Conservation (phyloP, 345 rosid species). For the Rhizophora mangle region DNA sequence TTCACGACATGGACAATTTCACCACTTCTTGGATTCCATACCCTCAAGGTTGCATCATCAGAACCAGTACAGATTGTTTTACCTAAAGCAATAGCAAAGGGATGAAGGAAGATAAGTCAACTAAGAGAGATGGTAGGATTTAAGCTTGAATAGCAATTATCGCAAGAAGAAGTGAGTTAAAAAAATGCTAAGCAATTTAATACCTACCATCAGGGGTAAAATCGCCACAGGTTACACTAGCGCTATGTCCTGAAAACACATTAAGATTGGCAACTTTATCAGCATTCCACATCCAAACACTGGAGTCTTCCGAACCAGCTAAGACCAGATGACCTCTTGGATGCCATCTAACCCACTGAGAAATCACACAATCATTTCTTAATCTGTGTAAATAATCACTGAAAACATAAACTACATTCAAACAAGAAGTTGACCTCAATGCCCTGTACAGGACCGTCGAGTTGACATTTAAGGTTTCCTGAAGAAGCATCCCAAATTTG, state of each 20-base stretch:
- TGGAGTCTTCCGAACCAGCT: slow-evolving; percentile 82
- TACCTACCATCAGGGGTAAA: slow-evolving; percentile 98
- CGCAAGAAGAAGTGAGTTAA: not conserved
- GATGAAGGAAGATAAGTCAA: not conserved
- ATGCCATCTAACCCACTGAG: slow-evolving; percentile 95
- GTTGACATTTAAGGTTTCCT: slow-evolving; percentile 50
- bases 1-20: slow-evolving; percentile 62
- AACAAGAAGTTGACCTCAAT: slow-evolving; percentile 53
- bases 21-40: slow-evolving; percentile 87
- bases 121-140: not conserved
- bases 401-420: slow-evolving; percentile 8
- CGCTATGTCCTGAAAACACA: slow-evolving; percentile 76
- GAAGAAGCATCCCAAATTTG: slow-evolving; percentile 68
- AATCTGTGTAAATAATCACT: not conserved
- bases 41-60: slow-evolving; percentile 80
- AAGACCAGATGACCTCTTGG: slow-evolving; percentile 84
- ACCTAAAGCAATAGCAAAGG: slow-evolving; percentile 43
- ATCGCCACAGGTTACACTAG: slow-evolving; percentile 79
- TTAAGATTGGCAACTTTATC: slow-evolving; percentile 64
- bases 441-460: slow-evolving; percentile 71
- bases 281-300: slow-evolving; percentile 97
- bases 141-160: not conserved
- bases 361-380: slow-evolving; percentile 20
- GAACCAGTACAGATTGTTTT: slow-evolving; percentile 88
- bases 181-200: slow-evolving; percentile 14